phyloP scores from a whole-genome alignment of 805 yeast species.

The Starmera dryadoides region DNA sequence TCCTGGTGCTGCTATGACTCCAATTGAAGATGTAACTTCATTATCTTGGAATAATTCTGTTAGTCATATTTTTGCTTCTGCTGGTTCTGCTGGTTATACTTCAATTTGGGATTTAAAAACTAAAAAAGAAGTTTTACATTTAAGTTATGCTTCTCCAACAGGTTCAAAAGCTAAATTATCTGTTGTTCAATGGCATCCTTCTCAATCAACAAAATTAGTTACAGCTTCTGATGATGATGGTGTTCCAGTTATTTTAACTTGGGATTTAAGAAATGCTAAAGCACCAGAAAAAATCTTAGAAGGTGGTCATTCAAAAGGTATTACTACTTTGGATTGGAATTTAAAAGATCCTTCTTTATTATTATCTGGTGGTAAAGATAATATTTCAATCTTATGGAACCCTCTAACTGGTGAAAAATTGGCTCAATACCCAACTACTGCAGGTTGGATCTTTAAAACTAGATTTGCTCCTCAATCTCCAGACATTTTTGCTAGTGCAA shows the following conservation, averaged over 20 bases:
- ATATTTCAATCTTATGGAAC: conserved; percentile 84
- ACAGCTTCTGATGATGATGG: conserved; percentile 83
- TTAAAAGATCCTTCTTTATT: conserved; percentile 68
- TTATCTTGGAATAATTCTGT: conserved; percentile 86
- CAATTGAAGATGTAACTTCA: conserved; percentile 72
- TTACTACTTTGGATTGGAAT: conserved; percentile 92
- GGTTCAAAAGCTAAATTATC: conserved; percentile 61
- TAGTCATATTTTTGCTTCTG: conserved; percentile 83
- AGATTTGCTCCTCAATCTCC: conserved; percentile 85
- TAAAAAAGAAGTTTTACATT: conserved; percentile 80
- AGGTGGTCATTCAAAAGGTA: conserved; percentile 85
- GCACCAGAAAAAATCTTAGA: conserved; percentile 73
- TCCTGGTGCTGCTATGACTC: conserved; percentile 77
- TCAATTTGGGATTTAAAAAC: conserved; percentile 92
- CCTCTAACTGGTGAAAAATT: conserved; percentile 65
- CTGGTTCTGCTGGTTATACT: conserved; percentile 78
- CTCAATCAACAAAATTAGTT: conserved; percentile 73
- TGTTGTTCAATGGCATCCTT: conserved; percentile 92
- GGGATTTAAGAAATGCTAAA: conserved; percentile 93
- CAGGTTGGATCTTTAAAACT: conserved; percentile 91
- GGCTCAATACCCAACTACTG: conserved; percentile 85
- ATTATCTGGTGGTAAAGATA: conserved; percentile 90
- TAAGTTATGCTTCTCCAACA: conserved; percentile 54
- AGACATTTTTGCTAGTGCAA: conserved; percentile 81
- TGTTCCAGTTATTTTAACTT: conserved; percentile 72